phyloP scores from a whole-genome alignment of 2,329 filamentous ascomycete genomes.

The Neopestalotiopsis sp. region DNA sequence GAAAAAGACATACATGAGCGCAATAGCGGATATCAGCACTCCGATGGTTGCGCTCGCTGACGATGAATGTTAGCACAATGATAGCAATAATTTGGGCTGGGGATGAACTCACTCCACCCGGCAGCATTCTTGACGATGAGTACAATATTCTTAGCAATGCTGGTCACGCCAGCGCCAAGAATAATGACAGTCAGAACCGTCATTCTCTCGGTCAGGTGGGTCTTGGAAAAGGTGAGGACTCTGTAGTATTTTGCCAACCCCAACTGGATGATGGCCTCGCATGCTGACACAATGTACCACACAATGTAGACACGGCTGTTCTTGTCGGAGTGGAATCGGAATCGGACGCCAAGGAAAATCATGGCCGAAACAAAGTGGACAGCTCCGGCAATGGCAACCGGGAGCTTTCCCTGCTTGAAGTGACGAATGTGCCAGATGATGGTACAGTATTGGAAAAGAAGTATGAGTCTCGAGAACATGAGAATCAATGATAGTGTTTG shows the following conservation, averaged over 20 bases:
- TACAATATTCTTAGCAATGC: conserved; percentile 54
- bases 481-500: conserved; percentile 51
- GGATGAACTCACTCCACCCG: conserved; percentile 43
- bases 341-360: conserved; percentile 47
- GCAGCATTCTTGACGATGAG: conserved; percentile 46
- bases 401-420: conserved; percentile 41
- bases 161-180: conserved; percentile 68
- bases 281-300: conserved; percentile 59
- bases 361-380: conserved; percentile 40
- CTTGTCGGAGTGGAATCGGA: conserved; percentile 38
- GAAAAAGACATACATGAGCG: conserved; percentile 48
- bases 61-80: not conserved
- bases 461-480: conserved; percentile 54
- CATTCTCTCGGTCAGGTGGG: conserved; percentile 68
- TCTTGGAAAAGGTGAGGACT: conserved; percentile 64
- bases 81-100: not conserved
- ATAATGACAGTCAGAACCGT: conserved; percentile 69
- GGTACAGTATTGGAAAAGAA: conserved; percentile 58
- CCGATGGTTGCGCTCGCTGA: conserved; percentile 43
- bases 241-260: conserved; percentile 58
- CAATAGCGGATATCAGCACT: conserved; percentile 41
- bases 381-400: conserved; percentile 40
- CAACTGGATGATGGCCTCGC: conserved; percentile 59
- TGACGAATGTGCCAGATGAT: conserved; percentile 48
- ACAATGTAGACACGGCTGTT: conserved; percentile 40